Percentiles rank a stretch among this genome's conserved stretches.
Evolutionary conservation across 2,329 filamentous ascomycete genomes (phyloP).

Genomic region (Alternaria hordeiaustralica): DNA sequence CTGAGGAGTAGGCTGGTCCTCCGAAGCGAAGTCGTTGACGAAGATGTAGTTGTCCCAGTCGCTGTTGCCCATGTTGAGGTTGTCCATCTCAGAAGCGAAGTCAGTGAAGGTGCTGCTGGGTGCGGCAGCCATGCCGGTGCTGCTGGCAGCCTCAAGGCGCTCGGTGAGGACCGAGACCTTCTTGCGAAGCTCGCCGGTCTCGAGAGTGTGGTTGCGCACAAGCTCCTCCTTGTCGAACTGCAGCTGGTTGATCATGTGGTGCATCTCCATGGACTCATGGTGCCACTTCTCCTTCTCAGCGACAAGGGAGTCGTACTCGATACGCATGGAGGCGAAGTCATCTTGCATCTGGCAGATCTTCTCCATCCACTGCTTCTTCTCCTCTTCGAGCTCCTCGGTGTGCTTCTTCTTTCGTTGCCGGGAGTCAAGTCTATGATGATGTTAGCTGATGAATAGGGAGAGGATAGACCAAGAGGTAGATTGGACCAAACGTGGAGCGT

Average conservation of each 20-base stretch:
- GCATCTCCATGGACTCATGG: slow-evolving; percentile 75
- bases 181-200: slow-evolving; percentile 90
- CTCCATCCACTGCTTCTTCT: slow-evolving; percentile 89
- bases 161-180: slow-evolving; percentile 84
- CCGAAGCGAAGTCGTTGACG: slow-evolving; percentile 73
- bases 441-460: slow-evolving; percentile 47
- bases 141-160: slow-evolving; percentile 67
- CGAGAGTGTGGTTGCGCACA: slow-evolving; percentile 84
- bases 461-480: slow-evolving; percentile 39
- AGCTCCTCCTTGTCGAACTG: slow-evolving; percentile 91
- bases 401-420: slow-evolving; percentile 98
- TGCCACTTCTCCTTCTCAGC: slow-evolving; percentile 70
- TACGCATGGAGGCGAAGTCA: slow-evolving; percentile 71
- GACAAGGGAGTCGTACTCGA: slow-evolving; percentile 61
- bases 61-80: slow-evolving; percentile 75
- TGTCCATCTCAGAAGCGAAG: slow-evolving; percentile 82
- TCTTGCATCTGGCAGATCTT: slow-evolving; percentile 81
- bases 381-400: slow-evolving; percentile 93
- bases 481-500: slow-evolving; percentile 39
- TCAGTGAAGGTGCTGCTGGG: slow-evolving; percentile 70
- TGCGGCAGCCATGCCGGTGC: slow-evolving; percentile 54
- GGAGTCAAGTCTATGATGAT: slow-evolving; percentile 77
- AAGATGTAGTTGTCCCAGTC: slow-evolving; percentile 85
- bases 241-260: slow-evolving; percentile 76
- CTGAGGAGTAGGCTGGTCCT: slow-evolving; percentile 50